phyloP scores from a whole-genome alignment of 495 filamentous ascomycete genomes.

The Neurospora sp. region DNA sequence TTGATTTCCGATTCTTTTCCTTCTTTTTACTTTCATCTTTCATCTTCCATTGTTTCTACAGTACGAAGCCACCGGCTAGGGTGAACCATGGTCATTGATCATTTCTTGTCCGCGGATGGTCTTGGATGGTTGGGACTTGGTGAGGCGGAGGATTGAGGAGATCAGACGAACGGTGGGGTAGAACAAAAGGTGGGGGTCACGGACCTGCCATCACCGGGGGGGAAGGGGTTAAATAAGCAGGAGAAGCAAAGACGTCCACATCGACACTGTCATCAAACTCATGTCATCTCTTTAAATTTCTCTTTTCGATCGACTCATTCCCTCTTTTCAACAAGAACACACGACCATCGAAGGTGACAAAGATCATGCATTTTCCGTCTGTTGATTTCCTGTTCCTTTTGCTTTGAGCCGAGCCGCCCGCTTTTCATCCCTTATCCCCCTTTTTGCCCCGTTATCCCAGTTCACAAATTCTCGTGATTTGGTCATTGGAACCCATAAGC shows the following conservation, averaged over 20 bases:
- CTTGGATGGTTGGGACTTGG: background rate
- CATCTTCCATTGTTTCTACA: too few relatives aligned
- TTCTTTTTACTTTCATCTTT: background rate
- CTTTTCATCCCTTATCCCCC: background rate
- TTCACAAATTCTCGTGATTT: background rate
- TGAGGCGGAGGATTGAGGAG: background rate
- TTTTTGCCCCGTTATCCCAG: too few relatives aligned
- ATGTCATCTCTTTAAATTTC: background rate
- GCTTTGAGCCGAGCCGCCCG: background rate
- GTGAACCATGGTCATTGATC: background rate
- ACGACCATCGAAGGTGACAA: background rate
- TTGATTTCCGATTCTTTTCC: background rate
- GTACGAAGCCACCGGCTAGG: background rate
- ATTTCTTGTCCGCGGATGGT: background rate
- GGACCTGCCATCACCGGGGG: too few relatives aligned
- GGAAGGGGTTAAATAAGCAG: too few relatives aligned
- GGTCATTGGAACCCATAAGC: slow-evolving; percentile 1
- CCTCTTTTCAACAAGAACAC: background rate
- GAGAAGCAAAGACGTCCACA: too few relatives aligned
- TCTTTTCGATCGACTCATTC: background rate
- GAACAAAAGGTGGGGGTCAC: background rate
- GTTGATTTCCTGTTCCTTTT: background rate
- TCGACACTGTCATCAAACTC: background rate
- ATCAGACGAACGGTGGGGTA: background rate
- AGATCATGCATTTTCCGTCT: background rate